phyloP scores from a whole-genome alignment of 345 rosid species.

The Tarenaya hassleriana region DNA sequence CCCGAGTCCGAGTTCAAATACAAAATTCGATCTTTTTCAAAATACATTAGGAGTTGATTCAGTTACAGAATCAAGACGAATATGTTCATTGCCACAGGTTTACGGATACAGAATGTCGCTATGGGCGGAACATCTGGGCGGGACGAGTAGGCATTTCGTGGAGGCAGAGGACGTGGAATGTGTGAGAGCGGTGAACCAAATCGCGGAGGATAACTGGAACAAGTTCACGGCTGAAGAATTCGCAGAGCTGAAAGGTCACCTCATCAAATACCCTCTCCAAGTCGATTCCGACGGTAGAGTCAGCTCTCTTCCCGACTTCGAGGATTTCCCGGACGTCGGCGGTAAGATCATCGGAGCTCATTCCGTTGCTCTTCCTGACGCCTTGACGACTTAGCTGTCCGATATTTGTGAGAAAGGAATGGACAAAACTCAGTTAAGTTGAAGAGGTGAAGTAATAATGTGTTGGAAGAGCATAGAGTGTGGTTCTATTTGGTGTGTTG shows the following conservation, averaged over 20 bases:
- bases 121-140: conserved; percentile 90
- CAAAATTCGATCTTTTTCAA: too few relatives aligned
- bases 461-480: too few relatives aligned
- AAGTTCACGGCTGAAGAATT: conserved; percentile 32
- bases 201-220: conserved; percentile 63
- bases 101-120: conserved; percentile 90
- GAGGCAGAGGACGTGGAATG: conserved; percentile 59
- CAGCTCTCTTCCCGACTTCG: conserved; percentile 47
- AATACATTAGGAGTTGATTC: too few relatives aligned
- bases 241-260: conserved; percentile 62
- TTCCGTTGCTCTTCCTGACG: conserved; percentile 48
- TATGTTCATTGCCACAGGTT: conserved; percentile 35
- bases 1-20: too few relatives aligned
- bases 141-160: conserved; percentile 28
- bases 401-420: too few relatives aligned
- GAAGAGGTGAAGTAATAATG: too few relatives aligned
- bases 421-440: too few relatives aligned
- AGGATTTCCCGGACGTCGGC: conserved; percentile 80
- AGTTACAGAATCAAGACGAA: neutral
- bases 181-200: conserved; percentile 48
- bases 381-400: conserved; percentile 82
- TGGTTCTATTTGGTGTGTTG: too few relatives aligned
- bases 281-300: conserved; percentile 58
- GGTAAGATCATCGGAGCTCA: conserved; percentile 69
- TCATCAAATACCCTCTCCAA: conserved; percentile 66